Percentiles rank a stretch among this genome's conserved stretches.
These are phyloP conservation scores for Larix kaempferi DNA, from an alignment of 75 land plant species.

Conservation along the genomic window DNA sequence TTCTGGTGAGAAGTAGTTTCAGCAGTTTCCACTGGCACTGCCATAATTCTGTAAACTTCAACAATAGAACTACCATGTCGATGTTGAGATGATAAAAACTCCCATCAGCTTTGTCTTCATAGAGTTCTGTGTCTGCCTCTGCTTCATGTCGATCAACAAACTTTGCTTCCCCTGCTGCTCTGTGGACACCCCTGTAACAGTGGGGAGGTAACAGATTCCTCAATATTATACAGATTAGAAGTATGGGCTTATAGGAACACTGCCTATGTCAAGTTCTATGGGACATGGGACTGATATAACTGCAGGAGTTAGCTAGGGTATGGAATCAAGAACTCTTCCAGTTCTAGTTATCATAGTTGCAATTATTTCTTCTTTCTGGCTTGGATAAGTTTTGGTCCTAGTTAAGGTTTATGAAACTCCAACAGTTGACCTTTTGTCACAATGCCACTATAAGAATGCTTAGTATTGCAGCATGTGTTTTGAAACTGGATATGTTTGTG, in stretches of 20 bases:
- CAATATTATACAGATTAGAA: constrained; percentile 98
- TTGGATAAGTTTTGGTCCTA: constrained; percentile 89
- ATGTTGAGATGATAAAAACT: too few species aligned
- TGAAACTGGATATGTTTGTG: constrained; percentile 99
- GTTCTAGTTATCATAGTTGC: constrained; percentile 86
- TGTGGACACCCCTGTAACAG: too few species aligned
- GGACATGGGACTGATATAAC: constrained; percentile 99
- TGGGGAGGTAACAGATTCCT: too few species aligned
- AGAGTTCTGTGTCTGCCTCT: too few species aligned
- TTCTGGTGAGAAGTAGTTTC: too few species aligned
- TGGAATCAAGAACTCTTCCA: constrained; percentile 95
- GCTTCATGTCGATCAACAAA: too few species aligned
- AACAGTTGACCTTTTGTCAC: constrained; percentile 97
- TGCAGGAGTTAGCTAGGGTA: constrained; percentile 90
- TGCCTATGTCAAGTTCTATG: constrained; percentile 87
- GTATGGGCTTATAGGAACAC: constrained; percentile 86
- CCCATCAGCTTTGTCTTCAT: too few species aligned
- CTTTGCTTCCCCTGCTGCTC: too few species aligned
- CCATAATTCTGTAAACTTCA: too few species aligned
- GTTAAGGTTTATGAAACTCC: constrained; percentile 77
- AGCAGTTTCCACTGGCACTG: too few species aligned
- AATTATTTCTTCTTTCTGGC: constrained; percentile 86
- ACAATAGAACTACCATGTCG: too few species aligned
- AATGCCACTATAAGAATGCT: constrained; percentile 99
- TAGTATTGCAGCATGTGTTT: constrained; percentile 94